These are phyloP conservation scores for Delphinella strobiligena DNA, from an alignment of 2,329 filamentous ascomycete genomes.

Conservation along the genomic window DNA sequence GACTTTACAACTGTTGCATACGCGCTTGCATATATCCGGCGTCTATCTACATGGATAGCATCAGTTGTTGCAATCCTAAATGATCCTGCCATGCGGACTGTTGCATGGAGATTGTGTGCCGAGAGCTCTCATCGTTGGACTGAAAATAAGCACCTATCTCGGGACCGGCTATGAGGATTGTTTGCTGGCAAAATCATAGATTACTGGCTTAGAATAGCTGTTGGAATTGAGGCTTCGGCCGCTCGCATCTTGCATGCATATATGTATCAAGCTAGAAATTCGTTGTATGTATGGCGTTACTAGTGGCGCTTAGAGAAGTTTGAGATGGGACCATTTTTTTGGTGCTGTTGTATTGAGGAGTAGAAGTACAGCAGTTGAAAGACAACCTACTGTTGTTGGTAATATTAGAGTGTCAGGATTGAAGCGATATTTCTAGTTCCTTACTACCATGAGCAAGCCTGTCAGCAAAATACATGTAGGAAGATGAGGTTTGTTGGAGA, in stretches of 20 bases:
- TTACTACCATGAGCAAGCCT: too few species aligned
- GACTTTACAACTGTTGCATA: not conserved
- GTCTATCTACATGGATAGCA: not conserved
- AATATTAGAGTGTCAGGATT: too few species aligned
- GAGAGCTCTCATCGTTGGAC: not conserved
- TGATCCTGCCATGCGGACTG: not conserved
- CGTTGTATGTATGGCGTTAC: not conserved
- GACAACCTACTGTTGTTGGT: too few species aligned
- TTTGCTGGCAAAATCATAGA: not conserved
- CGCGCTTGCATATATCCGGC: not conserved
- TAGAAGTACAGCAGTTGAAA: too few species aligned
- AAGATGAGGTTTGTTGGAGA: too few species aligned
- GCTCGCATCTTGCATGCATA: not conserved
- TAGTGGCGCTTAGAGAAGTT: not conserved
- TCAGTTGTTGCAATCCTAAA: not conserved
- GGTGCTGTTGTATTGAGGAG: too few species aligned
- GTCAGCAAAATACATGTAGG: too few species aligned
- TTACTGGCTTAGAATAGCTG: not conserved
- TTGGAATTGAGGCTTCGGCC: not conserved
- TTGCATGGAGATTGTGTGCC: not conserved
- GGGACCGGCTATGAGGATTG: too few species aligned
- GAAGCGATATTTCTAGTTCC: too few species aligned
- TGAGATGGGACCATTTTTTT: too few species aligned
- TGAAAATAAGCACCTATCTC: not conserved
- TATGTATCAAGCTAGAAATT: not conserved